phyloP scores from a whole-genome alignment of 1,284 basidiomycete genomes.

The Trichosporon faecale region DNA sequence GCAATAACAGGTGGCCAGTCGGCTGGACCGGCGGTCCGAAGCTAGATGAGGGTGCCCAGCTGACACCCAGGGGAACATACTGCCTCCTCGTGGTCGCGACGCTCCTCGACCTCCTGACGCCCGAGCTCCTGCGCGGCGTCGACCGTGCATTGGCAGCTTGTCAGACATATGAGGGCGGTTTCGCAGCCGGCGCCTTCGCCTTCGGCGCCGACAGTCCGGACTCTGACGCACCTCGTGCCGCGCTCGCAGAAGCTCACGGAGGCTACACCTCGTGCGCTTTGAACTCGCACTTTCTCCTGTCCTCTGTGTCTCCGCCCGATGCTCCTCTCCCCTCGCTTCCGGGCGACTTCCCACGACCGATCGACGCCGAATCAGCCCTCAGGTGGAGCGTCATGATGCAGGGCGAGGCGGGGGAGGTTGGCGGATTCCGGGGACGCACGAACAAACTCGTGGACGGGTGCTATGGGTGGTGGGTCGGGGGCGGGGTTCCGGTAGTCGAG shows the following conservation, averaged over 20 bases:
- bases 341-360: constrained; percentile 47
- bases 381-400: constrained; percentile 89
- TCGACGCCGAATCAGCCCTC: constrained; percentile 64
- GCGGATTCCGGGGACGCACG: constrained; percentile 88
- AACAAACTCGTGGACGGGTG: constrained; percentile 99
- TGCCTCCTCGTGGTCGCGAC: constrained; percentile 69
- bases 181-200: constrained; percentile 68
- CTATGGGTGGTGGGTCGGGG: constrained; percentile 98
- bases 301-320: constrained; percentile 24
- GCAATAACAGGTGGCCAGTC: no score
- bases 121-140: constrained; percentile 66
- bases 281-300: constrained; percentile 75
- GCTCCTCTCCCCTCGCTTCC: constrained; percentile 11
- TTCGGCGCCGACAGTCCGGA: constrained; percentile 34
- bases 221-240: constrained; percentile 44
- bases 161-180: constrained; percentile 98
- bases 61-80: constrained; percentile 63
- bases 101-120: constrained; percentile 72
- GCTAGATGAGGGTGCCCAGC: no score
- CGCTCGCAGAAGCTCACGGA: constrained; percentile 89
- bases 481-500: constrained; percentile 76
- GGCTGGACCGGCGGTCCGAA: no score
- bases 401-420: constrained; percentile 74
- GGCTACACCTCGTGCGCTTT: constrained; percentile 94
- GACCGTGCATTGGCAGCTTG: constrained; percentile 59